phyloP scores from a whole-genome alignment of 1,284 basidiomycete species.

The Ustilago sp. region DNA sequence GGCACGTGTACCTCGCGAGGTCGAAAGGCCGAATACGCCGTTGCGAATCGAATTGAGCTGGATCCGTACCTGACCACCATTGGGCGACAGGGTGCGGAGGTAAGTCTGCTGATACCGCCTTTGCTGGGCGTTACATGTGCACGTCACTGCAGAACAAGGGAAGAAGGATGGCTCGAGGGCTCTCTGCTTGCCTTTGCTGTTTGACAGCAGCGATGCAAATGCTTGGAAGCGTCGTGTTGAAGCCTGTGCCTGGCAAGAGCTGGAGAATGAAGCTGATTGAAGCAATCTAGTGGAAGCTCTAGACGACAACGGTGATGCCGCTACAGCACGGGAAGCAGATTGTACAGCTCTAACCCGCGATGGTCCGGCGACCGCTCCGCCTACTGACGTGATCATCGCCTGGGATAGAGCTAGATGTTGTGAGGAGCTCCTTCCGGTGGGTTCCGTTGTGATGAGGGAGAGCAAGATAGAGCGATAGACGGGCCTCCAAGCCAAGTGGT shows the following conservation, averaged over 20 bases:
- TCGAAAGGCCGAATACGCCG: conserved; percentile 54
- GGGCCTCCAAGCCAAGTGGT: background rate
- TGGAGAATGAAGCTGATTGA: conserved; percentile 7
- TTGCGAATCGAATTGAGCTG: conserved; percentile 44
- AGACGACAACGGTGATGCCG: background rate
- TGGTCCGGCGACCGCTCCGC: conserved; percentile 42
- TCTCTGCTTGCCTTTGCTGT: conserved; percentile 35
- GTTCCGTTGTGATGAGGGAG: background rate
- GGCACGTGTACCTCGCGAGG: conserved; percentile 59
- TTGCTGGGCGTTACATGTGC: conserved; percentile 20
- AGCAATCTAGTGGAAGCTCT: background rate
- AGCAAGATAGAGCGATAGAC: background rate
- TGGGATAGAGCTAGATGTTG: no score
- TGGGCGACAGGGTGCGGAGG: conserved; percentile 43
- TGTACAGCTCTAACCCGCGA: conserved; percentile 32
- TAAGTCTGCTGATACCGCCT: conserved; percentile 34
- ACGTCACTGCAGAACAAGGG: background rate
- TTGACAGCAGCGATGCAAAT: background rate
- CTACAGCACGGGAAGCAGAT: conserved; percentile 5
- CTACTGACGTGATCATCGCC: conserved; percentile 35
- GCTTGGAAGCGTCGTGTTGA: background rate
- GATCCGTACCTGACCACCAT: conserved; percentile 40
- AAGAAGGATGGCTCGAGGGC: conserved; percentile 12
- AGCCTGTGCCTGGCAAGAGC: background rate
- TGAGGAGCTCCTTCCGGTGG: background rate